phyloP scores from a whole-genome alignment of 176 grass and related monocot species.

The Musa schizocarpa region DNA sequence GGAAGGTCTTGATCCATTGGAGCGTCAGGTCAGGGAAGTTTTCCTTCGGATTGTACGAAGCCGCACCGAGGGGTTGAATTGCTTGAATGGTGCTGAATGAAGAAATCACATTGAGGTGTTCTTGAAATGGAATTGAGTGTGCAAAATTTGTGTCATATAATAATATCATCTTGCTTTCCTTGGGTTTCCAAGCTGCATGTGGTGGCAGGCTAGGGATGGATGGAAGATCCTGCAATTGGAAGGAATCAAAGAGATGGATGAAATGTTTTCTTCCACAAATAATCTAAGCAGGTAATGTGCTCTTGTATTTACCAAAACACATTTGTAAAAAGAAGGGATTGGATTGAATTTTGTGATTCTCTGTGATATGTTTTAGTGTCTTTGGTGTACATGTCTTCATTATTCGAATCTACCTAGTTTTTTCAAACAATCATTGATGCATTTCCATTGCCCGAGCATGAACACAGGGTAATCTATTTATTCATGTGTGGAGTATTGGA shows the following conservation, averaged over 20 bases:
- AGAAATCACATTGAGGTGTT: background rate
- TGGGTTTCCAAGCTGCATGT: background rate
- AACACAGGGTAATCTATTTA: background rate
- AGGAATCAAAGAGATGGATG: slow-evolving; percentile 2
- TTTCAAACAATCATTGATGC: background rate
- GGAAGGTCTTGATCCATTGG: slow-evolving; percentile 54
- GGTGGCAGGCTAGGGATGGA: background rate
- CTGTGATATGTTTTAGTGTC: background rate
- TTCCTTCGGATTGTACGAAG: slow-evolving; percentile 84
- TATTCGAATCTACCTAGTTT: slow-evolving; percentile 3
- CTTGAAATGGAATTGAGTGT: background rate
- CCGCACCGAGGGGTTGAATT: slow-evolving; percentile 81
- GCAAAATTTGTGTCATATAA: background rate
- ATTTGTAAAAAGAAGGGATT: slow-evolving; percentile 18
- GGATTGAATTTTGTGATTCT: slow-evolving; percentile 12
- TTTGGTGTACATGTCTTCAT: slow-evolving; percentile 5
- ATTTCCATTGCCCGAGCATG: background rate
- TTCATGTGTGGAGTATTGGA: no score
- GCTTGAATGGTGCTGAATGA: slow-evolving; percentile 39
- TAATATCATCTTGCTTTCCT: background rate
- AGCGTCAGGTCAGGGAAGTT: slow-evolving; percentile 74
- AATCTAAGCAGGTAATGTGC: slow-evolving; percentile 15
- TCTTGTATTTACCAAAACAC: slow-evolving; percentile 12
- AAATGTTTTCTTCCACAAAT: slow-evolving; percentile 9
- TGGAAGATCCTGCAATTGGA: background rate